Evolutionary conservation across 2,329 filamentous ascomycete genomes (phyloP).

Genomic region (Neonectria sp.): DNA sequence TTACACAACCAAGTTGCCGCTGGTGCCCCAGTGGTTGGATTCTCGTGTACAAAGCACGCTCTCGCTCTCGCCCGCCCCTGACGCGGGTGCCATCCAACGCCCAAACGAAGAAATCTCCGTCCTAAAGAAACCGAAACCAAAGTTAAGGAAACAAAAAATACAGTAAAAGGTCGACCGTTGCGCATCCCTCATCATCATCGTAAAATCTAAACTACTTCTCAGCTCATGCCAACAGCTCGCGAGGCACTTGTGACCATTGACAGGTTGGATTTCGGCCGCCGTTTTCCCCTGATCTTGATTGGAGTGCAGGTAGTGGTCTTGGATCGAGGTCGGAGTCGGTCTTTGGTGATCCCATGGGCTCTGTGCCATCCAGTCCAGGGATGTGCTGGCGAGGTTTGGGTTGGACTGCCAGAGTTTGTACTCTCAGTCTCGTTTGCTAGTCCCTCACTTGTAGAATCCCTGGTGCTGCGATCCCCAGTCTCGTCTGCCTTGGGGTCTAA

Average conservation of each 20-base stretch:
- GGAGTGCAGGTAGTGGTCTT: slow-evolving; percentile 22
- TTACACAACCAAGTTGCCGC: slow-evolving; percentile 20
- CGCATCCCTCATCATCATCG: slow-evolving; percentile 42
- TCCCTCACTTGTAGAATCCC: slow-evolving; percentile 31
- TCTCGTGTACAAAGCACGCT: slow-evolving; percentile 34
- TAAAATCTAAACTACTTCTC: slow-evolving; percentile 40
- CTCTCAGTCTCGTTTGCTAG: slow-evolving; percentile 20
- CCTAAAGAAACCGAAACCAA: slow-evolving; percentile 8
- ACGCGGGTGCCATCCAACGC: slow-evolving; percentile 45
- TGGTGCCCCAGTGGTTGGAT: slow-evolving; percentile 25
- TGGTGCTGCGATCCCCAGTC: background rate
- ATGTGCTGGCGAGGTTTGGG: background rate
- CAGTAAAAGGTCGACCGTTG: slow-evolving; percentile 32
- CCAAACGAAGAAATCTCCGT: slow-evolving; percentile 31
- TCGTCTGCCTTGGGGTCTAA: background rate
- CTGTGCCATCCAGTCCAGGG: slow-evolving; percentile 13
- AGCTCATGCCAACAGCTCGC: slow-evolving; percentile 22
- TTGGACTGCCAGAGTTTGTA: background rate
- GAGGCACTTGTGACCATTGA: slow-evolving; percentile 3
- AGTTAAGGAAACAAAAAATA: slow-evolving; percentile 14
- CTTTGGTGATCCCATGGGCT: slow-evolving; percentile 24
- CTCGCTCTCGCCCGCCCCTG: slow-evolving; percentile 27
- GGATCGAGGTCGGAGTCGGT: slow-evolving; percentile 19
- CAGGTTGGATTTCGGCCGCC: slow-evolving; percentile 12
- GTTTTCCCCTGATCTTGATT: slow-evolving; percentile 39